These are phyloP conservation scores for Alternaria solani DNA, from an alignment of 2,329 filamentous ascomycete genomes.

Conservation along the genomic window DNA sequence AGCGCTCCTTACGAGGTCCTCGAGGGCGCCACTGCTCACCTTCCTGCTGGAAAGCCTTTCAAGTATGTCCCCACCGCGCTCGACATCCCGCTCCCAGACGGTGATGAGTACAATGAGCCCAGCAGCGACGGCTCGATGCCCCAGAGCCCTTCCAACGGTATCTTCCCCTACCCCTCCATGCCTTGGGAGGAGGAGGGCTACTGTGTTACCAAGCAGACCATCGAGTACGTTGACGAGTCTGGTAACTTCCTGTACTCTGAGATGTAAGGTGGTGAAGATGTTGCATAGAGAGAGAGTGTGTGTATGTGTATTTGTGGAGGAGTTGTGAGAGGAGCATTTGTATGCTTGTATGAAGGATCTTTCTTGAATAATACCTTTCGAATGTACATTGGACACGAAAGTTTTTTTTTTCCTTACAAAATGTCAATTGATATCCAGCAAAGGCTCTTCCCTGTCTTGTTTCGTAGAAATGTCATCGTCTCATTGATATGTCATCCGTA, in stretches of 20 bases:
- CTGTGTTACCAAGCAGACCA: constrained; percentile 41
- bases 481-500: constrained; percentile 1
- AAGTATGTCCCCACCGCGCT: constrained; percentile 33
- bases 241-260: constrained; percentile 44
- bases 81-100: constrained; percentile 29
- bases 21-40: constrained; percentile 35
- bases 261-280: constrained; percentile 17
- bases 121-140: constrained; percentile 9
- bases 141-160: constrained; percentile 14
- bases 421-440: constrained; percentile 17
- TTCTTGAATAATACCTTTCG: constrained; percentile 20
- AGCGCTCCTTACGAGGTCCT: constrained; percentile 39
- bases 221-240: constrained; percentile 45
- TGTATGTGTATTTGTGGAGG: not conserved
- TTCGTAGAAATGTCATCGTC: constrained; percentile 2
- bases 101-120: constrained; percentile 22
- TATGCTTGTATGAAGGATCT: constrained; percentile 9
- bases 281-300: not conserved
- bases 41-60: constrained; percentile 43
- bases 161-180: constrained; percentile 26
- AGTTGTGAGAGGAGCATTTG: not conserved
- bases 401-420: constrained; percentile 18
- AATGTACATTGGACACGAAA: constrained; percentile 15
- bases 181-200: constrained; percentile 42
- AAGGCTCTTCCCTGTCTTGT: constrained; percentile 2